A percentile compares a stretch with the other conserved stretches of the same genome.
phyloP scores from a whole-genome alignment of 345 rosid species.

The Odontarrhena argentea region DNA sequence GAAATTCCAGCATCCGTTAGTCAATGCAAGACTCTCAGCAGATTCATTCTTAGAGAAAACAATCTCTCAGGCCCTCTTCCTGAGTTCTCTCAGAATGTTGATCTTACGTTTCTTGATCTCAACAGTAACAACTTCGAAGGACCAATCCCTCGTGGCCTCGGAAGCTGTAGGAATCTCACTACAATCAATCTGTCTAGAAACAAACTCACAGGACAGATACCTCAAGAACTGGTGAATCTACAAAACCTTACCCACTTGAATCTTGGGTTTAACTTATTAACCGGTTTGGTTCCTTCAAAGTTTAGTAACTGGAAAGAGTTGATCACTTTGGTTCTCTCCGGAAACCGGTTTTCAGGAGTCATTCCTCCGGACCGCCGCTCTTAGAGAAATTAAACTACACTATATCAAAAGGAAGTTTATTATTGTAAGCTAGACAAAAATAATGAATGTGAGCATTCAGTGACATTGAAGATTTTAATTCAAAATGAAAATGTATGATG shows the following conservation, averaged over 20 bases:
- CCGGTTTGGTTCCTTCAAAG: slow-evolving; percentile 53
- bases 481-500: not conserved
- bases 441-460: too few relatives aligned
- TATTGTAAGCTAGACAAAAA: not conserved
- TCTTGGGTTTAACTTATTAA: slow-evolving; percentile 58
- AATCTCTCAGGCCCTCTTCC: slow-evolving; percentile 59
- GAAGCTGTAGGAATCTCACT: slow-evolving; percentile 50
- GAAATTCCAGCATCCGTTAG: slow-evolving; percentile 55
- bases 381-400: not conserved
- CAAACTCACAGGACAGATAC: slow-evolving; percentile 53
- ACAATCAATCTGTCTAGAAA: slow-evolving; percentile 56
- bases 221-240: slow-evolving; percentile 56
- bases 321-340: slow-evolving; percentile 55
- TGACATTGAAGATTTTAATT: not conserved
- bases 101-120: slow-evolving; percentile 49
- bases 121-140: slow-evolving; percentile 59
- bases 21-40: slow-evolving; percentile 55
- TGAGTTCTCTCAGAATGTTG: slow-evolving; percentile 46
- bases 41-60: slow-evolving; percentile 58
- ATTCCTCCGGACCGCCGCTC: slow-evolving; percentile 46
- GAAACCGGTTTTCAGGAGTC: slow-evolving; percentile 53
- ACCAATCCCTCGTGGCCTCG: slow-evolving; percentile 57
- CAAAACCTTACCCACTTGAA: slow-evolving; percentile 45
- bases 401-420: not conserved
- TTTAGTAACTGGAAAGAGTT: slow-evolving; percentile 53